phyloP scores from a whole-genome alignment of 1,139 yeast species.

The Candida dubliniensis region DNA sequence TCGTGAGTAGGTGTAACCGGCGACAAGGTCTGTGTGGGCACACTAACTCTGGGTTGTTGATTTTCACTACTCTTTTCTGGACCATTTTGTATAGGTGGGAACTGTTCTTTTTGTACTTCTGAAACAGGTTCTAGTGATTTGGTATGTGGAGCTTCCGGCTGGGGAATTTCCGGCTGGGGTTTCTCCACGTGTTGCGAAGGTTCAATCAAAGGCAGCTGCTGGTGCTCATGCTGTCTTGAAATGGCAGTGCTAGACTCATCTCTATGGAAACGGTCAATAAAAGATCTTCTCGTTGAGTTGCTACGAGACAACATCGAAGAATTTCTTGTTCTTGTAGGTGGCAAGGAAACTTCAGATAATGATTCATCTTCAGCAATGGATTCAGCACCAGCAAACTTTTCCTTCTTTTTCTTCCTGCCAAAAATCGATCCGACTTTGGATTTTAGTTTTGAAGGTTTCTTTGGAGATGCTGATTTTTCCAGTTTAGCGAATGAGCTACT shows the following conservation, averaged over 20 bases:
- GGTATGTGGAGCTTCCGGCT: slow-evolving; percentile 4
- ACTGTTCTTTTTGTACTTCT: no score
- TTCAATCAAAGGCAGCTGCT: background rate
- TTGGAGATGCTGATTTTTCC: slow-evolving; percentile 12
- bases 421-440: slow-evolving; percentile 86
- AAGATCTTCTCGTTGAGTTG: slow-evolving; percentile 13
- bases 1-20: slow-evolving; percentile 13
- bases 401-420: slow-evolving; percentile 56
- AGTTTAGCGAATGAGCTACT: slow-evolving; percentile 9
- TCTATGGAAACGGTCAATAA: background rate
- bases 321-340: slow-evolving; percentile 13
- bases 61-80: no score
- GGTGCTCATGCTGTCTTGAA: slow-evolving; percentile 1
- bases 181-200: slow-evolving; percentile 3
- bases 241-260: background rate
- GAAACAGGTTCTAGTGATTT: background rate
- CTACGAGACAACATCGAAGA: slow-evolving; percentile 12
- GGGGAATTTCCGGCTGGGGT: slow-evolving; percentile 3
- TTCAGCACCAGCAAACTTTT: slow-evolving; percentile 21
- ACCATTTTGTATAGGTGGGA: no score
- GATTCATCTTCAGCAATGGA: slow-evolving; percentile 40
- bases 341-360: slow-evolving; percentile 23
- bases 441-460: slow-evolving; percentile 50
- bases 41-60: no score
- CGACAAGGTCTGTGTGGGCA: background rate